phyloP scores from a whole-genome alignment of 345 rosid genomes.

The Cardiospermum halicacabum region DNA sequence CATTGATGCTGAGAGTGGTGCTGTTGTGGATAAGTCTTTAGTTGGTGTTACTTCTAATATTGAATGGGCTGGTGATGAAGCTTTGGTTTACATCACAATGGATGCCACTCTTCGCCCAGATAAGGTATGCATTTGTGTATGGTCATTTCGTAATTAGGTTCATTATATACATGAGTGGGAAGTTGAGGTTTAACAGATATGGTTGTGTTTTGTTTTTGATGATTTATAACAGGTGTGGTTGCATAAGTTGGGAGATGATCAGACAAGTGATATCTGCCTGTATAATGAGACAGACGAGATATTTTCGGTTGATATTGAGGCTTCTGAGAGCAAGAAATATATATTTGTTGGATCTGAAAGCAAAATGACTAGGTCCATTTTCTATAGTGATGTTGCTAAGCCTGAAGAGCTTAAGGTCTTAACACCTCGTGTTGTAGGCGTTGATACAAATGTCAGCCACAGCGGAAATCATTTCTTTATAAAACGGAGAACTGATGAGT shows the following conservation, averaged over 20 bases:
- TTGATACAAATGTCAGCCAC: conserved; percentile 64
- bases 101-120: conserved; percentile 81
- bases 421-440: conserved; percentile 75
- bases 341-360: conserved; percentile 72
- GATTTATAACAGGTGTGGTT: conserved; percentile 64
- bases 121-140: conserved; percentile 49
- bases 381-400: conserved; percentile 57
- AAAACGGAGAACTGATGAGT: conserved; percentile 61
- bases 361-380: conserved; percentile 63
- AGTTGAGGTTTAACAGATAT: too few species aligned
- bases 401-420: conserved; percentile 65
- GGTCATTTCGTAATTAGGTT: too few species aligned
- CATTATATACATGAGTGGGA: too few species aligned
- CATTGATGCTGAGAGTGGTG: conserved; percentile 56
- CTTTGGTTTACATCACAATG: conserved; percentile 76
- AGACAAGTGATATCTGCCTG: conserved; percentile 64
- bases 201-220: conserved; percentile 10
- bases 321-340: conserved; percentile 75
- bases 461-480: conserved; percentile 85
- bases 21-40: conserved; percentile 49
- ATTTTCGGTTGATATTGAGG: conserved; percentile 59
- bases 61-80: conserved; percentile 82
- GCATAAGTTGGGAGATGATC: conserved; percentile 79
- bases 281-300: conserved; percentile 89
- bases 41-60: conserved; percentile 45